Evolutionary conservation across 164 flowering plant genomes (phyloP).

Genomic region (Dillenia turbinata): DNA sequence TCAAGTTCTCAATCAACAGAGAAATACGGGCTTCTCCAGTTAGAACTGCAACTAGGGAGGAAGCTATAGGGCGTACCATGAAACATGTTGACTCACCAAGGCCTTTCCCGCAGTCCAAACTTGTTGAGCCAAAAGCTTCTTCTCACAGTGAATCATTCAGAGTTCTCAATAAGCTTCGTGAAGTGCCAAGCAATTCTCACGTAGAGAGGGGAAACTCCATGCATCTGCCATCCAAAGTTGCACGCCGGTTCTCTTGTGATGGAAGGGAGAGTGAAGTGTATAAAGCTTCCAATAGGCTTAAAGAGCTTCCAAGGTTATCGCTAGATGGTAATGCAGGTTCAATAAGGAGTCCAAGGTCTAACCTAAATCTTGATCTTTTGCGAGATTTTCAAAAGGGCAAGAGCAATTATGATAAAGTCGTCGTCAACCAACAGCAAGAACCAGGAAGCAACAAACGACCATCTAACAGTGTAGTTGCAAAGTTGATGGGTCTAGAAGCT

Average conservation of each 20-base stretch:
- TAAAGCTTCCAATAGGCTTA: constrained; percentile 31
- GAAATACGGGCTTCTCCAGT: constrained; percentile 33
- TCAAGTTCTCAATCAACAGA: constrained; percentile 43
- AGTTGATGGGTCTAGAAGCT: constrained; percentile 68
- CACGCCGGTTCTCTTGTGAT: constrained; percentile 56
- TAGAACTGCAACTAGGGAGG: constrained; percentile 22
- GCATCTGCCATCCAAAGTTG: constrained; percentile 16
- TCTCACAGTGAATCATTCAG: constrained; percentile 26
- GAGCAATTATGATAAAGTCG: constrained; percentile 4
- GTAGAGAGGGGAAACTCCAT: constrained; percentile 3
- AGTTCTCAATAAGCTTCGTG: constrained; percentile 20
- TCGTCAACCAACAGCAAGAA: constrained; percentile 20
- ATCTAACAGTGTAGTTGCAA: constrained; percentile 45
- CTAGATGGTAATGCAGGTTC: constrained; percentile 46
- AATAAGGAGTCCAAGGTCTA: constrained; percentile 13
- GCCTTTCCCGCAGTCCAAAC: constrained; percentile 22
- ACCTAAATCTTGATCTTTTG: constrained; percentile 10
- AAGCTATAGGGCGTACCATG: constrained; percentile 15
- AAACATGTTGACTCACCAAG: constrained; percentile 57
- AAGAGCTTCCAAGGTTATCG: constrained; percentile 60
- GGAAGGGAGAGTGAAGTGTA: constrained; percentile 39
- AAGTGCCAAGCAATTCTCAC: constrained; percentile 12
- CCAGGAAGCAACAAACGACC: constrained; percentile 31
- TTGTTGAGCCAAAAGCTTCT: constrained; percentile 15
- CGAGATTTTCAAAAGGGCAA: constrained; percentile 14